A percentile compares a stretch with the other conserved stretches of the same genome.
phyloP scores from a whole-genome alignment of 2,329 filamentous ascomycete genomes.

The Ascochyta fabae region DNA sequence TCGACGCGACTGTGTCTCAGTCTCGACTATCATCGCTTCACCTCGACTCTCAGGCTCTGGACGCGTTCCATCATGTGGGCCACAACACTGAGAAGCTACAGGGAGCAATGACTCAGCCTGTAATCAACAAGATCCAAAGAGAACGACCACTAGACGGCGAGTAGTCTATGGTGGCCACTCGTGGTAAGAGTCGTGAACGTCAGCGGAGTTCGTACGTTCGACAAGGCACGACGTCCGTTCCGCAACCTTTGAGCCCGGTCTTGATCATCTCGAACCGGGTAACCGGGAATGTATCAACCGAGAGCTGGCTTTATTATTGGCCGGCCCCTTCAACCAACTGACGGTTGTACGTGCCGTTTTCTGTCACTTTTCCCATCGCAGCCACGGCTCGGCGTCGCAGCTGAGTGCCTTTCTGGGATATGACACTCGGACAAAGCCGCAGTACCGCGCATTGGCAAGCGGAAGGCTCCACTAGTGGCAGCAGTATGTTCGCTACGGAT shows the following conservation, averaged over 20 bases:
- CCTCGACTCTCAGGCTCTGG: not conserved
- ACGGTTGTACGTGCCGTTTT: constrained; percentile 47
- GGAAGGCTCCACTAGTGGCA: constrained; percentile 25
- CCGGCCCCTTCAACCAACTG: constrained; percentile 22
- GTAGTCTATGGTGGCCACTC: not conserved
- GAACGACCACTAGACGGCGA: not conserved
- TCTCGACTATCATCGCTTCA: constrained; percentile 5
- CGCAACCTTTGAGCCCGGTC: constrained; percentile 12
- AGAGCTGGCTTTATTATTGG: constrained; percentile 25
- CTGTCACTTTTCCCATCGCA: constrained; percentile 38
- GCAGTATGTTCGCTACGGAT: constrained; percentile 13
- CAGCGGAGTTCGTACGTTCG: constrained; percentile 17
- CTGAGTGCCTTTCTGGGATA: constrained; percentile 21
- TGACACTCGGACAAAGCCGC: constrained; percentile 21
- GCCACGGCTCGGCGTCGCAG: constrained; percentile 25
- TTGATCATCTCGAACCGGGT: constrained; percentile 34
- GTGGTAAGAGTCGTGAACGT: not conserved
- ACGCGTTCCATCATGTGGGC: not conserved
- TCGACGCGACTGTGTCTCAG: constrained; percentile 25
- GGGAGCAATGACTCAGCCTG: constrained; percentile 5
- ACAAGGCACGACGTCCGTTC: constrained; percentile 26
- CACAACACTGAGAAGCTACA: not conserved
- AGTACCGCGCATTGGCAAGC: constrained; percentile 25
- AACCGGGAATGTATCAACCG: constrained; percentile 23
- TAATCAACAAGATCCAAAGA: not conserved